Evolutionary conservation across 2,329 filamentous ascomycete genomes (phyloP).

Genomic region (Coniochaeta hoffmannii): DNA sequence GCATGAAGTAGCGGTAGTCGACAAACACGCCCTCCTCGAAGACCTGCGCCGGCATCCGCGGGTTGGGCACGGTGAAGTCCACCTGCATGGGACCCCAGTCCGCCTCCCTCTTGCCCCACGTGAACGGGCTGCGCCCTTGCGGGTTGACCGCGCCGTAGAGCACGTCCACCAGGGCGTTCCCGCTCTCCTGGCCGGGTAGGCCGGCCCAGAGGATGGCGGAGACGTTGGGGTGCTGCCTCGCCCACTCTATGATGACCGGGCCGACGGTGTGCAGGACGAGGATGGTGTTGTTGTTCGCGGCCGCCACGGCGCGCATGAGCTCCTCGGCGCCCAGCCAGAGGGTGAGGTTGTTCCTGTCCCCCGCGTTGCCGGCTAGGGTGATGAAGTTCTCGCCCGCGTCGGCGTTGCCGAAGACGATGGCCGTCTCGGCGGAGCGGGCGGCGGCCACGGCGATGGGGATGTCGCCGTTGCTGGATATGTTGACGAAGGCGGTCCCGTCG

Average conservation of each 20-base stretch:
- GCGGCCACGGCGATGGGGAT: conserved; percentile 41
- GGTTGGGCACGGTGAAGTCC: conserved; percentile 36
- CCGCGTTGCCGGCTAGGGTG: conserved; percentile 52
- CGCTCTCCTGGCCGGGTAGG: conserved; percentile 47
- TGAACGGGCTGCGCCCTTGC: conserved; percentile 75
- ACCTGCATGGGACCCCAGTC: conserved; percentile 66
- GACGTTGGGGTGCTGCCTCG: conserved; percentile 49
- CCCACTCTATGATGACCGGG: conserved; percentile 57
- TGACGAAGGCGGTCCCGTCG: conserved; percentile 44
- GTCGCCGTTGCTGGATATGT: conserved; percentile 37
- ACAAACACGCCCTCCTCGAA: conserved; percentile 73
- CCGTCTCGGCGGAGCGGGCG: conserved; percentile 58
- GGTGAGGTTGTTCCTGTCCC: conserved; percentile 69
- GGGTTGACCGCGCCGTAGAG: conserved; percentile 40
- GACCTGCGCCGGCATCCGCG: conserved; percentile 53
- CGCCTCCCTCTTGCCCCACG: conserved; percentile 59
- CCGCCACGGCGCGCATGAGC: conserved; percentile 63
- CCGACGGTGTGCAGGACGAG: conserved; percentile 48
- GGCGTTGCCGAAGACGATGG: conserved; percentile 75
- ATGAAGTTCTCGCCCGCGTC: conserved; percentile 74
- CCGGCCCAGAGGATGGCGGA: conserved; percentile 47
- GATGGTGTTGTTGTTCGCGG: conserved; percentile 45
- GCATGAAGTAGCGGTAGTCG: conserved; percentile 69
- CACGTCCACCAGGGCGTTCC: conserved; percentile 36
- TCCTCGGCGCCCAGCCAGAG: conserved; percentile 70